Base-by-base conservation (phyloP, 116 monocot species). In the Zostera marina region DNA sequence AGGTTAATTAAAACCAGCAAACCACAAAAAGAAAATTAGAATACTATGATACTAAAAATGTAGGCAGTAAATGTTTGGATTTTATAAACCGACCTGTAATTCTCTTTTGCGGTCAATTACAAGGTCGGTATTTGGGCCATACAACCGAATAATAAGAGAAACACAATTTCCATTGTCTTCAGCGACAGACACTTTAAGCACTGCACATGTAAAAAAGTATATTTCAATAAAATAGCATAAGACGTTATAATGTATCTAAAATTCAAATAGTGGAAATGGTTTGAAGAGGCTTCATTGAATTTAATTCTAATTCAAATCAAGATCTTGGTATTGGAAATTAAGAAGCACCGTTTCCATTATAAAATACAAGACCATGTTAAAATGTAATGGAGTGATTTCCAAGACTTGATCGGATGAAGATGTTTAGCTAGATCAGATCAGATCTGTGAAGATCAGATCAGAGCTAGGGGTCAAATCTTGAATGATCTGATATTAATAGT, bases 101-200 rank as follows among this genome's bases (percentile, higher is more conserved):
- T 94, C 94, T 67, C 88, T 58, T 56, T 88, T 66, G 22, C 94
- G 88, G 66, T 94, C 85, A 78, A 94, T 85, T 44, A 94, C 81
- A 40, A 87, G 70, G 41, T 94, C 94, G n/a, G 94, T 88, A 59
- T 88, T 94, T 59, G 94, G 94, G 41, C 94, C 94, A 69, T 94
- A 94, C 48, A 94, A 59, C 22, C 94, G 73, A 70, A 85, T 79
- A 15, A 88, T 85, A 58, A 88, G 42, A 63, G 49, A 54, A 56
- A 58, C 59, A 56, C 61, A 52, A 56, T 61, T 66, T 8, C 58
- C 77, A 66, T 56, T 67, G 41, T 65, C 65, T 70, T 88, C 80
- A 67, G 56, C 71, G 12, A 82, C 75, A 62, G 82, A 68, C 10
- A 85, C 88, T 78, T 88, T 94, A 47, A 94, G 64, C 79, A 94